A percentile compares a stretch with the other conserved stretches of the same genome.
phyloP scores from a whole-genome alignment of 192 early-diverging fungal species.

The Pilobolus umbonatus region DNA sequence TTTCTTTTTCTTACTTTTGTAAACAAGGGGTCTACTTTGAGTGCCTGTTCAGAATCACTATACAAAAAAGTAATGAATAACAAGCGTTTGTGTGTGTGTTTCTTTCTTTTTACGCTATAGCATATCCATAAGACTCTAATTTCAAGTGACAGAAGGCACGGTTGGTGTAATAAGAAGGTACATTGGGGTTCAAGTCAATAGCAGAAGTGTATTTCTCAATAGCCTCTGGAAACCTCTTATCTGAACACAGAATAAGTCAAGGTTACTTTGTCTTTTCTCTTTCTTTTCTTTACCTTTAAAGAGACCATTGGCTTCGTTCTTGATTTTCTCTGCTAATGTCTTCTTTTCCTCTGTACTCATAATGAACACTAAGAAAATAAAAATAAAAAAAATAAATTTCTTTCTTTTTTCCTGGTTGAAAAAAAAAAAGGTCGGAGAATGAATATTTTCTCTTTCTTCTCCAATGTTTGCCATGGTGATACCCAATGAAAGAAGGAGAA shows the following conservation, averaged over 20 bases:
- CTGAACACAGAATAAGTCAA: background rate
- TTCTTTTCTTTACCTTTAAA: conserved; percentile 51
- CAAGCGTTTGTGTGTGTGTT: background rate
- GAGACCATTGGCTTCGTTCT: conserved; percentile 63
- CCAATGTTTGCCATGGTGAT: too few relatives aligned
- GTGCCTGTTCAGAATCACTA: conserved; percentile 77
- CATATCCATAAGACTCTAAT: conserved; percentile 83
- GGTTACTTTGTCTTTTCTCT: too few relatives aligned
- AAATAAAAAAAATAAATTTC: too few relatives aligned
- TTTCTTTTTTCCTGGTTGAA: too few relatives aligned
- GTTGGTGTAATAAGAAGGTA: conserved; percentile 88
- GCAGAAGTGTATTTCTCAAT: conserved; percentile 88
- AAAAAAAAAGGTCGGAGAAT: too few relatives aligned
- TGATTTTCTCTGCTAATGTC: conserved; percentile 48
- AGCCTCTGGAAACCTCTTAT: conserved; percentile 77
- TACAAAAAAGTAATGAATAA: background rate
- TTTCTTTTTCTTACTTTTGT: conserved; percentile 52
- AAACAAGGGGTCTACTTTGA: conserved; percentile 75
- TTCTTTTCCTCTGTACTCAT: conserved; percentile 7
- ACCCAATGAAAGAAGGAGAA: too few relatives aligned
- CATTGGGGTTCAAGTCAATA: conserved; percentile 77
- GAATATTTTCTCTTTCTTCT: too few relatives aligned
- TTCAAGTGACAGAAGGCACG: conserved; percentile 85
- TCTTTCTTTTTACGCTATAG: conserved; percentile 43
- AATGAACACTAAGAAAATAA: background rate